phyloP scores from a whole-genome alignment of 371 early-diverging fungal species.

The Saksenaea vasiformis region DNA sequence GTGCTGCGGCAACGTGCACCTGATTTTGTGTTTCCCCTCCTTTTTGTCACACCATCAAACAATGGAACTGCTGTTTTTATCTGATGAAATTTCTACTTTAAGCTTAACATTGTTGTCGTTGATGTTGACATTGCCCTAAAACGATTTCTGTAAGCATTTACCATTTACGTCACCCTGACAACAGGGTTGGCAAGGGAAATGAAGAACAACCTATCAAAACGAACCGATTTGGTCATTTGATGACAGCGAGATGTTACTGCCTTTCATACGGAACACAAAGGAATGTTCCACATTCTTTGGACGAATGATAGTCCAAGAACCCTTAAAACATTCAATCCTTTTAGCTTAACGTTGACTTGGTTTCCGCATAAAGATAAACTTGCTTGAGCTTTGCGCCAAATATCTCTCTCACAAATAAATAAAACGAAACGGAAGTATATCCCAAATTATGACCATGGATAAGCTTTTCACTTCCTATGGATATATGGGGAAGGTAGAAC shows the following conservation, averaged over 20 bases:
- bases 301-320: too few species aligned
- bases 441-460: too few species aligned
- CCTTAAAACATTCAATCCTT: background rate
- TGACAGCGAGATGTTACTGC: background rate
- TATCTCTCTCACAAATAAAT: too few species aligned
- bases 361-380: too few species aligned
- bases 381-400: too few species aligned
- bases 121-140: too few species aligned
- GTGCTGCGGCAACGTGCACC: conserved; percentile 5
- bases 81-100: background rate
- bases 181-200: too few species aligned
- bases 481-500: too few species aligned
- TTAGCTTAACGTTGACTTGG: background rate
- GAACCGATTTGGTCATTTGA: background rate
- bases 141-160: too few species aligned
- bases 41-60: background rate
- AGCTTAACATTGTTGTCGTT: background rate
- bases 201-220: background rate
- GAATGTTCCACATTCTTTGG: background rate
- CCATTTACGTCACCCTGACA: too few species aligned
- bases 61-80: background rate
- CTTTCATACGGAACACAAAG: background rate
- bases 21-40: background rate
- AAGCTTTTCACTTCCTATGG: too few species aligned
- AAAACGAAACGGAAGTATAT: too few species aligned